Base-by-base conservation (phyloP, 805 yeast genomes). In the Candida yuanshanica region DNA sequence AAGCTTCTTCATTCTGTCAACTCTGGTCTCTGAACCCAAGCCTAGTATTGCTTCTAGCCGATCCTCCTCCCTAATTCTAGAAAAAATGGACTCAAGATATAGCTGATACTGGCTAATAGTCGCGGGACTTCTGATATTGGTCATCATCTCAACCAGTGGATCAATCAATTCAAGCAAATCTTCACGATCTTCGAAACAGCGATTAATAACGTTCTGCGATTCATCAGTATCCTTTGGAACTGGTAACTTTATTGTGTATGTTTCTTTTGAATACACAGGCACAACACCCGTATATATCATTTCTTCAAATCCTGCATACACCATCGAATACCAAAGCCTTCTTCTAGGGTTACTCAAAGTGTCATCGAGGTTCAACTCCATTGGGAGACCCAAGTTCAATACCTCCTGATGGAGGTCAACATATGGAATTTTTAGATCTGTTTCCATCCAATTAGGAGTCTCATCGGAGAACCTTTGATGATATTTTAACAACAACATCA, bases 401-500 rank as follows among this genome's bases (percentile, higher is more conserved):
- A 37, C 20, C 11, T 27, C 25, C 14, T 24, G 22, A 11, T 31
- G 17, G 12, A 43, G 14, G 4, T 26, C 14, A 12, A n/a, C 12
- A 14, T 18, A 7, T 16, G 32, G 12, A 5, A 39, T 29, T 23
- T 35, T 26, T 23, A 32, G 36, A 9, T 29, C 34, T 2, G 17
- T 17, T 20, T 33, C 11, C 9, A 33, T 24, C 20, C 40, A 41
- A 5, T 43, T 43, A 7, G 36, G 21, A 5, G 46, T 23, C 12
- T 43, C 46, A 5, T 42, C 35, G 4, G 40, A 36, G 24, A 36
- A n/a, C 16, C 32, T 43, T 26, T 39, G 36, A 17, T 31, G 20
- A 9, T 34, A 34, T 10, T 37, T 33, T 17, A 39, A 27, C 24
- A 43, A 21, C 11, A 43, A 11, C 46, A 43, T 39, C 21, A 43